Evolutionary conservation across 805 yeast species (phyloP).

Genomic region (Candida schatavii): DNA sequence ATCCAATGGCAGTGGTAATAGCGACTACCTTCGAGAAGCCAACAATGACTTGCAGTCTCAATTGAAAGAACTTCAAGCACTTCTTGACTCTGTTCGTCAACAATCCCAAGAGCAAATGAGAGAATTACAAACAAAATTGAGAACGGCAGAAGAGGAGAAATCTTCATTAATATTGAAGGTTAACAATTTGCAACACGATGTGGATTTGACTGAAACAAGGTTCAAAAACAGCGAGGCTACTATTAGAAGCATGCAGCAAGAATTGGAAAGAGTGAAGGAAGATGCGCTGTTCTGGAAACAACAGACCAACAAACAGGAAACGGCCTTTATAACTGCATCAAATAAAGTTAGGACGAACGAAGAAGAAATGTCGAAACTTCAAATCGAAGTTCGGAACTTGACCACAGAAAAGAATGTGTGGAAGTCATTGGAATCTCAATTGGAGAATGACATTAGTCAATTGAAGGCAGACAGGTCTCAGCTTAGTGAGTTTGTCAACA

Average conservation of each 20-base stretch:
- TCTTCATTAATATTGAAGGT: conserved; percentile 48
- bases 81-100: conserved; percentile 27
- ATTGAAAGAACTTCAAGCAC: conserved; percentile 36
- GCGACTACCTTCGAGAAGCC: conserved; percentile 18
- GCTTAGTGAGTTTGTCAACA: conserved; percentile 54
- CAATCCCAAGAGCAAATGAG: conserved; percentile 45
- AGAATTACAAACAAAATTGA: conserved; percentile 41
- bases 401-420: conserved; percentile 55
- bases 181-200: conserved; percentile 54
- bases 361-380: conserved; percentile 40
- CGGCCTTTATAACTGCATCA: conserved; percentile 23
- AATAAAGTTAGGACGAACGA: conserved; percentile 58
- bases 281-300: conserved; percentile 39
- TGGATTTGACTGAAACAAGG: conserved; percentile 54
- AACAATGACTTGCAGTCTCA: conserved; percentile 31
- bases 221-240: conserved; percentile 35
- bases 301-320: conserved; percentile 41
- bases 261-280: conserved; percentile 24
- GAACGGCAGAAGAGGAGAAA: conserved; percentile 21
- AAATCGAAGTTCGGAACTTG: conserved; percentile 46
- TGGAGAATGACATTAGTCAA: conserved; percentile 50
- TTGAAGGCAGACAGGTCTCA: conserved; percentile 58
- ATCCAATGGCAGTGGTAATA: conserved; percentile 11
- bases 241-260: conserved; percentile 26
- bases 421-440: conserved; percentile 45